phyloP scores from a whole-genome alignment of 768 basidiomycete genomes.

The Amanita phalloides region DNA sequence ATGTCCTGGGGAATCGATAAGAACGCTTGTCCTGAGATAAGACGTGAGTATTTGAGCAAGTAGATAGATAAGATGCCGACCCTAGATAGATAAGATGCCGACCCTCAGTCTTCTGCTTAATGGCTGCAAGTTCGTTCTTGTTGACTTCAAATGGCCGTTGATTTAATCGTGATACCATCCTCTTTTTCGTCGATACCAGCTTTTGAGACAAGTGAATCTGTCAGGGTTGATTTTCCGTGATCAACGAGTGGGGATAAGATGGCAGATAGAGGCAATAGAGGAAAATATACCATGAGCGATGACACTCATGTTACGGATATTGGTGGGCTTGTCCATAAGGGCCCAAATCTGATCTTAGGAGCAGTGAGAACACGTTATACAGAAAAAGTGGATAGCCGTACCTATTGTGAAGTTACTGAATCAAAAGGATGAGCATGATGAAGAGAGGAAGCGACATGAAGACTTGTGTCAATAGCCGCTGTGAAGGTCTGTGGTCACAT shows the following conservation, averaged over 20 bases:
- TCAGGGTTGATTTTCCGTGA: slow-evolving; percentile 99
- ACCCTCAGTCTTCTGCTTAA: slow-evolving; percentile 95
- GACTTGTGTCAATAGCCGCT: too few relatives aligned
- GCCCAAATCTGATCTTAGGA: slow-evolving; percentile 69
- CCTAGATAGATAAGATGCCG: slow-evolving; percentile 27
- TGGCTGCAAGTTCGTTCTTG: slow-evolving; percentile 76
- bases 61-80: slow-evolving; percentile 29
- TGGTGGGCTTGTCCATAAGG: slow-evolving; percentile 85
- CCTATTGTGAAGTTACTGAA: slow-evolving; percentile 84
- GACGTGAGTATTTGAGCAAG: not conserved
- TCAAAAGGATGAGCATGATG: slow-evolving; percentile 19
- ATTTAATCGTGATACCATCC: slow-evolving; percentile 99
- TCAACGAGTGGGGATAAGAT: slow-evolving; percentile 54
- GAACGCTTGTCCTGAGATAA: slow-evolving; percentile 71
- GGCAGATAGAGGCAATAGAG: slow-evolving; percentile 3
- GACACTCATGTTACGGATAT: slow-evolving; percentile 94
- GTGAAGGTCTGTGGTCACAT: too few relatives aligned
- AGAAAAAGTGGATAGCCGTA: slow-evolving; percentile 11
- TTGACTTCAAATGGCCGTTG: slow-evolving; percentile 90
- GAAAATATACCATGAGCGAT: slow-evolving; percentile 67
- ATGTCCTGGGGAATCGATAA: slow-evolving; percentile 99
- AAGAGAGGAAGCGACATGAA: slow-evolving; percentile 5
- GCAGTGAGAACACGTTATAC: slow-evolving; percentile 3
- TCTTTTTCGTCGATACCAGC: slow-evolving; percentile 99
- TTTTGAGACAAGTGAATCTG: slow-evolving; percentile 97